phyloP scores from a whole-genome alignment of 2,329 filamentous ascomycete genomes.

The Plenodomus biglobosus region DNA sequence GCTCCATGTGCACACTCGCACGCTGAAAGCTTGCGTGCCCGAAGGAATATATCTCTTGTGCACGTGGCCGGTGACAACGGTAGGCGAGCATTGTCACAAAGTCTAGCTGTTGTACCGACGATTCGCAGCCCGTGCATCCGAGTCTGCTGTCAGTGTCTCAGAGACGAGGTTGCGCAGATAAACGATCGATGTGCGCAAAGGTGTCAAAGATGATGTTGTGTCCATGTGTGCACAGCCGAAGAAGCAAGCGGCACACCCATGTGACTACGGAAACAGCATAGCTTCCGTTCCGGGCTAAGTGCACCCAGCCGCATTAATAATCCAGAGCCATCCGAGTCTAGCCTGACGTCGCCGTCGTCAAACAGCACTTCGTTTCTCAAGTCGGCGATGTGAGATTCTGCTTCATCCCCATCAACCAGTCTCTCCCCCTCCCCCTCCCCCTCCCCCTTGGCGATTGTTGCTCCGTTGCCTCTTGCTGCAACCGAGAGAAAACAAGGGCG shows the following conservation, averaged over 20 bases:
- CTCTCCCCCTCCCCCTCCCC: neutral
- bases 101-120: conserved; percentile 1
- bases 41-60: conserved; percentile 2
- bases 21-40: neutral
- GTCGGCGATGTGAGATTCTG: conserved; percentile 2
- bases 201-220: conserved; percentile 11
- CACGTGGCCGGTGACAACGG: conserved; percentile 16
- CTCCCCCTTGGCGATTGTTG: neutral
- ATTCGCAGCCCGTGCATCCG: conserved; percentile 7
- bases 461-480: neutral
- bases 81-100: conserved; percentile 7
- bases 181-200: conserved; percentile 2
- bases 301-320: conserved; percentile 13
- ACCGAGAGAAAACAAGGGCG: conserved; percentile 7
- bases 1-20: too few relatives aligned
- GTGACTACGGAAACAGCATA: conserved; percentile 3
- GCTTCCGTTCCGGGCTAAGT: conserved; percentile 3
- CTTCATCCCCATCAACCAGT: too few relatives aligned
- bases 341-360: conserved; percentile 6
- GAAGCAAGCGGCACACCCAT: conserved; percentile 8
- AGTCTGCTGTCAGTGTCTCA: conserved; percentile 14
- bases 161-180: conserved; percentile 11
- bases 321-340: conserved; percentile 8
- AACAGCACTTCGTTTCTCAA: neutral
- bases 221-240: too few relatives aligned